Conservation (phyloP, 257 asterid species). For the Henckelia pumila region DNA sequence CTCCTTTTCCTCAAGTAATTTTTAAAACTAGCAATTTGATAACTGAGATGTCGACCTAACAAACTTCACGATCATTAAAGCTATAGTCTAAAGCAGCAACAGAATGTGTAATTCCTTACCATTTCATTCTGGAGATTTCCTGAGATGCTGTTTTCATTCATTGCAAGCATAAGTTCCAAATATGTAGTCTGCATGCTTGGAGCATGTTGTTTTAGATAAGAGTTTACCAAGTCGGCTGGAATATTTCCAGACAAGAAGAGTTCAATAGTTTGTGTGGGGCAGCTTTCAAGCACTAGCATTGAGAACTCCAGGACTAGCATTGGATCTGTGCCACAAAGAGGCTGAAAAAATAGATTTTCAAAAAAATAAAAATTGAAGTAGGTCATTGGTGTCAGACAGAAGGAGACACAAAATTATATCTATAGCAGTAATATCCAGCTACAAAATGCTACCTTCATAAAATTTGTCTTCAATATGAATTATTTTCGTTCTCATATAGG, state of each 20-base stretch:
- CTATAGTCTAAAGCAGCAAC: constrained; percentile 22
- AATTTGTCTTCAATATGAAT: not conserved
- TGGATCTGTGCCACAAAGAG: constrained; percentile 88
- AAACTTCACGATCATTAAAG: constrained; percentile 14
- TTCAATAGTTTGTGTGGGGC: constrained; percentile 89
- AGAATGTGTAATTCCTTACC: constrained; percentile 49
- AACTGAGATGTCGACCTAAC: not conserved
- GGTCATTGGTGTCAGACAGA: constrained; percentile 8
- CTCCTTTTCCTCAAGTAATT: not conserved
- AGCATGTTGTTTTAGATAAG: constrained; percentile 93
- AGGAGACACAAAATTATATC: not conserved
- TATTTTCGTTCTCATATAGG: not conserved
- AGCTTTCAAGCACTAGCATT: constrained; percentile 89
- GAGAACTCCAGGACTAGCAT: constrained; percentile 96
- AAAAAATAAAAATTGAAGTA: constrained; percentile 16
- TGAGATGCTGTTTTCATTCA: constrained; percentile 79
- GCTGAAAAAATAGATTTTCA: constrained; percentile 47
- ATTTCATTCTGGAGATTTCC: constrained; percentile 97
- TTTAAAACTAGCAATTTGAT: not conserved
- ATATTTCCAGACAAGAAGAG: constrained; percentile 93
- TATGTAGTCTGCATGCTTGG: constrained; percentile 91
- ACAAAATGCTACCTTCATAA: not conserved
- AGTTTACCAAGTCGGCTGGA: constrained; percentile 92
- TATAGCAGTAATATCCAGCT: not conserved
- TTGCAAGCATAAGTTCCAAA: constrained; percentile 89